Evolutionary conservation across 352 stramenopile genomes (phyloP).

Genomic region (Pythium folliculosum): DNA sequence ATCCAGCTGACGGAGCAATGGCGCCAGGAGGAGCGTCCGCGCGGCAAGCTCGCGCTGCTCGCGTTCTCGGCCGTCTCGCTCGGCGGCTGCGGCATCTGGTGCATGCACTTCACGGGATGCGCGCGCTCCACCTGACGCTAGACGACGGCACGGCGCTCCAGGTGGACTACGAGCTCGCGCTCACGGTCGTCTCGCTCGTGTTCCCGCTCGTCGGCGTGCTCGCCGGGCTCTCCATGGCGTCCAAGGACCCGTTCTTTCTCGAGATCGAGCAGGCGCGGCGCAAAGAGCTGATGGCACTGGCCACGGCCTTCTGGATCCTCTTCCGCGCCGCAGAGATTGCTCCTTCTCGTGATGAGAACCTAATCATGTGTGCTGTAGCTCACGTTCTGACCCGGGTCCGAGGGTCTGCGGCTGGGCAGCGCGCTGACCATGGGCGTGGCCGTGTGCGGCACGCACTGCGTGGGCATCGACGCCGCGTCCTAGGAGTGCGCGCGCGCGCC

Average conservation of each 20-base stretch:
- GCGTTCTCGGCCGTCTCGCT: slow-evolving; percentile 44
- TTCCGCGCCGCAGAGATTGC: too few species aligned
- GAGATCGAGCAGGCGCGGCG: slow-evolving; percentile 57
- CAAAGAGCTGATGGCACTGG: slow-evolving; percentile 52
- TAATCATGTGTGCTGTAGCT: too few species aligned
- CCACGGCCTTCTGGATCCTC: slow-evolving; percentile 71
- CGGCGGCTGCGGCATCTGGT: slow-evolving; percentile 70
- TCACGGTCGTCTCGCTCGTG: slow-evolving; percentile 62
- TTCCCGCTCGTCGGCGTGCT: slow-evolving; percentile 57
- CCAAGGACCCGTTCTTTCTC: slow-evolving; percentile 64
- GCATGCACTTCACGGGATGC: slow-evolving; percentile 82
- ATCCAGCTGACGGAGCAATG: slow-evolving; percentile 78
- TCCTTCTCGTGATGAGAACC: too few species aligned
- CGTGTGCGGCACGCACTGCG: slow-evolving; percentile 71
- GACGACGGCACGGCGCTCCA: slow-evolving; percentile 43
- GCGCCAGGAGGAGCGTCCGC: slow-evolving; percentile 40
- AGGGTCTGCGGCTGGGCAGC: slow-evolving; percentile 53
- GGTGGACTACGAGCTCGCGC: slow-evolving; percentile 53
- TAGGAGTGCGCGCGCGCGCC: slow-evolving; percentile 43
- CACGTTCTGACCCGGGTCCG: slow-evolving; percentile 61
- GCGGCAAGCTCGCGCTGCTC: slow-evolving; percentile 45
- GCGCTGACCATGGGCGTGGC: slow-evolving; percentile 70
- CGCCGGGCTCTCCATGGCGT: slow-evolving; percentile 57
- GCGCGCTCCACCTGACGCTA: slow-evolving; percentile 46
- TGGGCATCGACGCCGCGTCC: slow-evolving; percentile 51